These are phyloP conservation scores for Lactarius hengduanensis DNA, from an alignment of 768 basidiomycete genomes.

Conservation along the genomic window DNA sequence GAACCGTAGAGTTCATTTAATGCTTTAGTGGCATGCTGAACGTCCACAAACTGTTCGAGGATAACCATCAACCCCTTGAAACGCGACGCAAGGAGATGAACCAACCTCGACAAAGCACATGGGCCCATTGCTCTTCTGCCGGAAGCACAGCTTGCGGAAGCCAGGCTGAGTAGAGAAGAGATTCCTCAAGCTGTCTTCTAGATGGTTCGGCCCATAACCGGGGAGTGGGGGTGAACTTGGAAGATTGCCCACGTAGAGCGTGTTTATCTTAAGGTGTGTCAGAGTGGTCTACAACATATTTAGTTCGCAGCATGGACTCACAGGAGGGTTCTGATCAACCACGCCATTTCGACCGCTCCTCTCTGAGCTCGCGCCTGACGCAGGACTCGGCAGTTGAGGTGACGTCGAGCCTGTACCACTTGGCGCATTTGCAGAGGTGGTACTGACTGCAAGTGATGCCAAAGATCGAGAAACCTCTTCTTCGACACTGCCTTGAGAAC, in stretches of 20 bases:
- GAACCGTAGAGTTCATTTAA: conserved; percentile 88
- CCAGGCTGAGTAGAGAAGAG: conserved; percentile 80
- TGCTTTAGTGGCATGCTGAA: conserved; percentile 79
- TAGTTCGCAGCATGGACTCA: conserved; percentile 37
- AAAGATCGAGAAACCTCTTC: conserved; percentile 38
- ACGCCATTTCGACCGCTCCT: conserved; percentile 37
- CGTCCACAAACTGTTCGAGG: conserved; percentile 78
- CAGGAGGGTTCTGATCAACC: conserved; percentile 91
- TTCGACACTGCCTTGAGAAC: conserved; percentile 37
- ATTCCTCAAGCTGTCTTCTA: conserved; percentile 84
- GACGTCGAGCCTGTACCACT: conserved; percentile 53
- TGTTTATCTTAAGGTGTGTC: conserved; percentile 68
- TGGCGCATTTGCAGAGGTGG: conserved; percentile 26
- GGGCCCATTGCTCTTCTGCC: conserved; percentile 95
- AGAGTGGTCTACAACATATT: conserved; percentile 1
- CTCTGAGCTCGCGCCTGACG: conserved; percentile 57
- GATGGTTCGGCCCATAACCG: conserved; percentile 71
- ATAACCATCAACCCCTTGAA: background rate
- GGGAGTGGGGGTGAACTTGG: conserved; percentile 74
- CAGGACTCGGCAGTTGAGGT: conserved; percentile 75
- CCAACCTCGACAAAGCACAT: conserved; percentile 98
- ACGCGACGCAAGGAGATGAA: background rate
- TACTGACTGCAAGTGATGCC: conserved; percentile 51
- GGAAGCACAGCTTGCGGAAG: conserved; percentile 89
- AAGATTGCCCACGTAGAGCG: conserved; percentile 98